Base-by-base conservation (phyloP, 2,329 filamentous ascomycete genomes). In the Sclerotinia minor region DNA sequence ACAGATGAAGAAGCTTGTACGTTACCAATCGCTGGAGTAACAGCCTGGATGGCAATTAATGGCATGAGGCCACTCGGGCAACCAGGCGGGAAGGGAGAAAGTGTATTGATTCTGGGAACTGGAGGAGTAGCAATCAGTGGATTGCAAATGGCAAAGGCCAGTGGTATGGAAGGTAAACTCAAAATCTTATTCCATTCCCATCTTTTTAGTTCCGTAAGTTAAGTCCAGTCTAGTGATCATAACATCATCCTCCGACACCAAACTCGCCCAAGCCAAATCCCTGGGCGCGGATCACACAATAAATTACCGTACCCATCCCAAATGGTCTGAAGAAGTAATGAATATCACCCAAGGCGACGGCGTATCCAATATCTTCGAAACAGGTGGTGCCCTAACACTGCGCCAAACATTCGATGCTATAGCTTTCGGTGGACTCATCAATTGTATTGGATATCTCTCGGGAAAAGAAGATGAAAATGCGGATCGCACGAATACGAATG, bases 21-120 rank as follows among this genome's bases (percentile, higher is more conserved):
- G 54, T 75, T 90, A 7, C 86, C 87, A 9, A 85, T 89, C 69
- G 86, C 87, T 0, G 82, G 81, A 1, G 81, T 89, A 41, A 89
- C 88, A 2, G 87, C 87, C 0, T 89, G 85, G 86, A 89, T 87
- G 84, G 80, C 84, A 11, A 80, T 90, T 72, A 89, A 89, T 76
- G 83, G 84, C 57, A 83, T 87, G 79, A 79, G 83, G 35, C 64
- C 64, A 6, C 73, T 85, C 0, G 85, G 84, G 0, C 78, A 84
- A 64, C 80, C 81, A 26, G 81, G 82, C 1, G 83, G 83, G 0
- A 72, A 76, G 63, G 79, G 79, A 5, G 79, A 82, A 70, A 79
- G 79, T 1, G 80, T 86, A 6, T 75, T 87, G 19, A 75, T 85
- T 5, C 84, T 86, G 72, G 85, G 85, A 3, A 87, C 84, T 0